Evolutionary conservation across 1,284 basidiomycete genomes (phyloP).

Genomic region (Meira miltonrushii): DNA sequence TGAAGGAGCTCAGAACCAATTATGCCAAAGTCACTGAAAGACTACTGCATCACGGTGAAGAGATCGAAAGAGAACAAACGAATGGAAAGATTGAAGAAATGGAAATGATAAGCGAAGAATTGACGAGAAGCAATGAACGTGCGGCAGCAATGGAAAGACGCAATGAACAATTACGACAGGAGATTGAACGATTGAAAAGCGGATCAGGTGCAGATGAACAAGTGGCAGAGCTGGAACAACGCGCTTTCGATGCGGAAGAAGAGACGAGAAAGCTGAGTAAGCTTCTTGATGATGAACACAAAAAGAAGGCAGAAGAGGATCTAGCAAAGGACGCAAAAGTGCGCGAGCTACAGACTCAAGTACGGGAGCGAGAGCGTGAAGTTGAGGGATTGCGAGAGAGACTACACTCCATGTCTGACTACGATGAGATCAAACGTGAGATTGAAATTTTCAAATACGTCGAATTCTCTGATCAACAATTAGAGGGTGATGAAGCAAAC

Average conservation of each 20-base stretch:
- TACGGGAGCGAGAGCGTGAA: slow-evolving; percentile 64
- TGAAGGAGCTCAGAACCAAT: slow-evolving; percentile 79
- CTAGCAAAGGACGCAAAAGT: not conserved
- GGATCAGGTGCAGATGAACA: slow-evolving; percentile 54
- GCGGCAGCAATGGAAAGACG: slow-evolving; percentile 85
- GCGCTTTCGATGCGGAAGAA: slow-evolving; percentile 66
- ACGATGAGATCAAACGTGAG: slow-evolving; percentile 68
- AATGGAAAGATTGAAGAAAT: slow-evolving; percentile 19
- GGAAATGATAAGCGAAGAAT: slow-evolving; percentile 84
- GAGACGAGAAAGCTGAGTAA: slow-evolving; percentile 68
- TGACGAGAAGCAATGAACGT: slow-evolving; percentile 85
- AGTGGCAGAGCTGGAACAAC: slow-evolving; percentile 66
- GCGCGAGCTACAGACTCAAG: slow-evolving; percentile 54
- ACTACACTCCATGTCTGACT: slow-evolving; percentile 56
- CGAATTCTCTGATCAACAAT: slow-evolving; percentile 56
- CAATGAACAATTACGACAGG: slow-evolving; percentile 84
- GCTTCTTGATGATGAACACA: slow-evolving; percentile 67
- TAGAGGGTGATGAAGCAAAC: slow-evolving; percentile 10
- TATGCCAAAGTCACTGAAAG: slow-evolving; percentile 88
- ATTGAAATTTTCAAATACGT: slow-evolving; percentile 38
- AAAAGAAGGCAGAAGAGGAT: slow-evolving; percentile 31
- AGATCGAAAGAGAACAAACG: slow-evolving; percentile 5
- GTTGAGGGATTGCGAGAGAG: slow-evolving; percentile 65
- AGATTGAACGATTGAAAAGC: slow-evolving; percentile 65
- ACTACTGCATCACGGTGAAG: slow-evolving; percentile 75